phyloP scores from a whole-genome alignment of 768 basidiomycete species.

The Tulasnella sp. region DNA sequence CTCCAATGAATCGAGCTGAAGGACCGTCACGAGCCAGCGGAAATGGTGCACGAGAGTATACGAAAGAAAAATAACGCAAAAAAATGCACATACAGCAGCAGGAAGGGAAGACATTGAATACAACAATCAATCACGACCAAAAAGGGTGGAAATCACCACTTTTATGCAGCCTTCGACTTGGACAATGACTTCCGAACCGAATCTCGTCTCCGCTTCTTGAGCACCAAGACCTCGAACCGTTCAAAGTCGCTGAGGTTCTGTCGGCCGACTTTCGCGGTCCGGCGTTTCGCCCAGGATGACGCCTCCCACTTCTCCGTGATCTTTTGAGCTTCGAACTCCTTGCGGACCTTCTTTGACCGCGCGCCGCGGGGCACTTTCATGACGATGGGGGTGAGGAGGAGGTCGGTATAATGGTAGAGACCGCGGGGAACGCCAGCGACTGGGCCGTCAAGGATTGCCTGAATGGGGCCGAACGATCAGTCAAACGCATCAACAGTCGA shows the following conservation, averaged over 20 bases:
- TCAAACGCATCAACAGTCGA: too few relatives aligned
- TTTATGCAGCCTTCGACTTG: conserved; percentile 31
- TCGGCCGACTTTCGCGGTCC: conserved; percentile 60
- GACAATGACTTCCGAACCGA: conserved; percentile 55
- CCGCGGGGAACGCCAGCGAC: conserved; percentile 87
- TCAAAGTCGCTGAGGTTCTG: conserved; percentile 80
- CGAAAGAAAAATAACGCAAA: background rate
- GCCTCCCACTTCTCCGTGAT: conserved; percentile 80
- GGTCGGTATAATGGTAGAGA: conserved; percentile 80
- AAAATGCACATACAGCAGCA: background rate
- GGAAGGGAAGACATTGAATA: background rate
- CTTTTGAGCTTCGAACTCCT: conserved; percentile 77
- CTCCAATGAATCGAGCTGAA: background rate
- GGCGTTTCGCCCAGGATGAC: conserved; percentile 81
- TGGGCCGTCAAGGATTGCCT: conserved; percentile 97
- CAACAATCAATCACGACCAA: background rate
- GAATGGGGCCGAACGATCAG: background rate
- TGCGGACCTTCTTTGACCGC: conserved; percentile 69
- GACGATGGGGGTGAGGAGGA: conserved; percentile 78
- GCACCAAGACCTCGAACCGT: conserved; percentile 76
- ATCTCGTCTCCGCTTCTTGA: conserved; percentile 82
- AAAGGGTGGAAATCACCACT: too few relatives aligned
- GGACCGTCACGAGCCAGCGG: background rate
- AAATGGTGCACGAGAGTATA: background rate
- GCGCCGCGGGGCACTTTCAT: conserved; percentile 82